Evolutionary conservation across 495 filamentous ascomycete genomes (phyloP).

Genomic region (Xylaria grammica): DNA sequence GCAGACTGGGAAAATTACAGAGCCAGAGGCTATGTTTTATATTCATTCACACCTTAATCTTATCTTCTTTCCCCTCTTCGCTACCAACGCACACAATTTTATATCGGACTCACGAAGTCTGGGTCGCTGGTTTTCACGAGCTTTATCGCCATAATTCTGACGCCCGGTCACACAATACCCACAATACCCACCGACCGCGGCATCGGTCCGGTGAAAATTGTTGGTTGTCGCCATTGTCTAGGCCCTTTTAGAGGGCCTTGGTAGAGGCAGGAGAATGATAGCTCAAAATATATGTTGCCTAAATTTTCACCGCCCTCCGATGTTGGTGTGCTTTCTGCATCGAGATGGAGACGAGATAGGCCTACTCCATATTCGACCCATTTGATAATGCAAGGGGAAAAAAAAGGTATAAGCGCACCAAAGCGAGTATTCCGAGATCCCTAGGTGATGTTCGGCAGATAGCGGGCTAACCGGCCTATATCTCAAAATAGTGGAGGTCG

Average conservation of each 20-base stretch:
- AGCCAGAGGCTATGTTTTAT: background rate
- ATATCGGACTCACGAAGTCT: background rate
- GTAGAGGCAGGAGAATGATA: background rate
- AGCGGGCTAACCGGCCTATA: background rate
- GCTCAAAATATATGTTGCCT: background rate
- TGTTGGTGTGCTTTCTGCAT: conserved; percentile 11
- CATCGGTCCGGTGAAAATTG: background rate
- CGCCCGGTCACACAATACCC: conserved; percentile 5
- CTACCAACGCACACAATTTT: conserved; percentile 7
- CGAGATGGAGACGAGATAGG: conserved; percentile 1
- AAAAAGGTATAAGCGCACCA: background rate
- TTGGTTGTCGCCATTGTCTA: conserved; percentile 1
- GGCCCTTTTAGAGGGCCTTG: background rate
- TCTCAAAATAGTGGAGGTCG: background rate
- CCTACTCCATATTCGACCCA: background rate
- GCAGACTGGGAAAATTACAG: background rate
- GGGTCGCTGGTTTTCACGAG: background rate
- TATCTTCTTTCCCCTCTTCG: background rate
- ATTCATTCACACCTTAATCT: background rate
- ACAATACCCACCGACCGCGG: conserved; percentile 18
- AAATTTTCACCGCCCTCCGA: conserved; percentile 8
- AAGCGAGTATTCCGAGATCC: background rate
- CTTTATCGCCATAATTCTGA: background rate
- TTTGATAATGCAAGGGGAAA: conserved; percentile 13
- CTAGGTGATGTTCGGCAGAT: background rate